Evolutionary conservation across 345 rosid species (phyloP), one percentile per base, ranked within the genome.

Genomic region (Aquilaria malaccensis): DNA sequence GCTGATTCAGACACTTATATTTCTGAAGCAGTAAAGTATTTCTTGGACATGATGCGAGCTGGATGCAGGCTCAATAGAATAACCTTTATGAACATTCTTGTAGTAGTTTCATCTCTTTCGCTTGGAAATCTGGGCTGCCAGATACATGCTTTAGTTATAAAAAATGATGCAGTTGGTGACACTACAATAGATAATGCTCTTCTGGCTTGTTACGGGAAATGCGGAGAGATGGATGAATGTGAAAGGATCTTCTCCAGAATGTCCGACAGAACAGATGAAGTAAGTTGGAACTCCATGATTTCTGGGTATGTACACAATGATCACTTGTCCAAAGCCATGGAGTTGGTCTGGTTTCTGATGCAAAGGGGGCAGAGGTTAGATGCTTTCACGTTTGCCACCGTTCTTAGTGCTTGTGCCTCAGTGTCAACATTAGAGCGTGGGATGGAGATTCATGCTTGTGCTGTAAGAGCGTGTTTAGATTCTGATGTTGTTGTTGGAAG

Each of bases 381-480:
- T 72, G 64, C 64, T 59, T 89, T 83, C 84, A 83, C 89, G 74
- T 82, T 86, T 74, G 97, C 98, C 56, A 89, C 98, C 2, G 86
- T 92, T 77, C 93, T 92, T 48, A 92, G 98, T 64, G 98, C 97
- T 60, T 89, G 89, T 81, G 95, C 98, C 58, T 87, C 97, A 0
- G 87, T 85, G 56, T 93, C 98, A 41, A 92, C 98, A 9, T 72
- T 92, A 68, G 95, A 86, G 70, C 83, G 83, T 72, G 98, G 97
- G 57, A 89, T 86, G 93, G 95, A 92, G 80, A 93, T 85, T 50
- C 98, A 92, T 68, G 93, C 91, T 52, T 82, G 85, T 67, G 83
- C 88, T 15, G 65, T 89, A 46, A 84, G 95, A 81, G 84, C 86
- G 61, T 76, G 83, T 70, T 76, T 92, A 67, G 91, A 87, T 72